phyloP scores from a whole-genome alignment of 352 stramenopile genomes.

The Phytophthora crassamura region DNA sequence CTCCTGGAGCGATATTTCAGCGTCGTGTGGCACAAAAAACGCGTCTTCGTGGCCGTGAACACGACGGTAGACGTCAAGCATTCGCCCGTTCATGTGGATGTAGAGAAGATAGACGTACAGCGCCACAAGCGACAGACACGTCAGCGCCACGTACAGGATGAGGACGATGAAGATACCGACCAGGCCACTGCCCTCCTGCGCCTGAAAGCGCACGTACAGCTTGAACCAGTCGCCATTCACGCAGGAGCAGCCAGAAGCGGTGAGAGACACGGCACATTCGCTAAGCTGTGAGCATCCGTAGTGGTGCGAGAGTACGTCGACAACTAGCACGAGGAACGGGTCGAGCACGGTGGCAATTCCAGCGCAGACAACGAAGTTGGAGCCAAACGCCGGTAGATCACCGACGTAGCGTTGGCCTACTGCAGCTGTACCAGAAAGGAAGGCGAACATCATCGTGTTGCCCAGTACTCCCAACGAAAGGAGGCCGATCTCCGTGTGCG shows the following conservation, averaged over 20 bases:
- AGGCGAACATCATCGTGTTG: conserved; percentile 61
- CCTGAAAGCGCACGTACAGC: conserved; percentile 82
- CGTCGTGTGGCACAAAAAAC: conserved; percentile 92
- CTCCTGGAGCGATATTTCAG: conserved; percentile 82
- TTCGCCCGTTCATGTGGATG: conserved; percentile 91
- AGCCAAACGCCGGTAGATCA: conserved; percentile 77
- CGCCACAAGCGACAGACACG: conserved; percentile 54
- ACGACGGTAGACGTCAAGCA: conserved; percentile 89
- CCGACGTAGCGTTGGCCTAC: conserved; percentile 56
- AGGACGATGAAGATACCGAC: conserved; percentile 80
- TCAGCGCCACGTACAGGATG: conserved; percentile 77
- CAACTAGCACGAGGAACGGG: conserved; percentile 78
- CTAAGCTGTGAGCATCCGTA: conserved; percentile 67
- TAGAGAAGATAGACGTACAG: conserved; percentile 87
- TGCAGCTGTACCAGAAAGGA: conserved; percentile 48
- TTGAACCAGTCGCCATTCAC: conserved; percentile 91
- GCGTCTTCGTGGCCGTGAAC: conserved; percentile 70
- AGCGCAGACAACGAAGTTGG: conserved; percentile 79
- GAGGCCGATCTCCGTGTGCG: conserved; percentile 68
- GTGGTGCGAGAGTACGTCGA: conserved; percentile 82
- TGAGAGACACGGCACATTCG: conserved; percentile 50
- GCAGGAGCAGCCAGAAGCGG: conserved; percentile 57
- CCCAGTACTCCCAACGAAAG: conserved; percentile 64
- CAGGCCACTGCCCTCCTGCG: conserved; percentile 76
- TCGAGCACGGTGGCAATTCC: conserved; percentile 83